Base-by-base conservation (phyloP, 1,139 yeast species). In the Debaryomyces sp. region DNA sequence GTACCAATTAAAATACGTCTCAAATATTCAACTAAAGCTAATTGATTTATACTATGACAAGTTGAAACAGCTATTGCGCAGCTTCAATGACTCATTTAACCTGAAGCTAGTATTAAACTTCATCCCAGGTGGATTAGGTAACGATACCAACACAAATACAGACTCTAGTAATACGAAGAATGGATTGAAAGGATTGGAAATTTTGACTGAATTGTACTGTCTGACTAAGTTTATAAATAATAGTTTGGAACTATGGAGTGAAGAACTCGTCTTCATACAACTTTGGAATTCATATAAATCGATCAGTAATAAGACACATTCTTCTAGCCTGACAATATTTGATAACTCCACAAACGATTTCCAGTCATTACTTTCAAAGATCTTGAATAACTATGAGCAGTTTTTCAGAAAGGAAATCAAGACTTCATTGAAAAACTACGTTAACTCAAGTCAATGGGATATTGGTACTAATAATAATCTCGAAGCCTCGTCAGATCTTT, bases 1-100 rank as follows among this genome's bases (percentile, higher is more conserved):
- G 49, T 86, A 81, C 59, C 89, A 90, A 58, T 70, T 89, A 47
- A 79, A 82, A 57, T 85, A 86, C 49, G 80, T 89, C 24, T 81
- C 89, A 8, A 82, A 82, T 23, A 83, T 90, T 33, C 96, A 90
- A 61, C 66, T 90, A 43, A 75, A 75, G 29, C 63, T 91, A 40
- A 63, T 90, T 22, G 87, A 86, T 48, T 71, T 71, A 36, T 91
- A 88, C 60, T 76, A 77, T 49, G 78, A 76, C 4, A 73, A 78
- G 27, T 63, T 90, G 17, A 62, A 70, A 18, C 73, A 73, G 38
- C 72, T 81, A 13, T 70, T 78, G 47, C 68, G 72, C 48, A 76
- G 78, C 6, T 74, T 82, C 54, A 78, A 75, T 44, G 82, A 76
- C 10, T 61, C 71, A 45, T 77, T 74, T 53, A 65, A 62, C 47